Conservation (phyloP, 257 asterid species). For the Cinchona pubescens region DNA sequence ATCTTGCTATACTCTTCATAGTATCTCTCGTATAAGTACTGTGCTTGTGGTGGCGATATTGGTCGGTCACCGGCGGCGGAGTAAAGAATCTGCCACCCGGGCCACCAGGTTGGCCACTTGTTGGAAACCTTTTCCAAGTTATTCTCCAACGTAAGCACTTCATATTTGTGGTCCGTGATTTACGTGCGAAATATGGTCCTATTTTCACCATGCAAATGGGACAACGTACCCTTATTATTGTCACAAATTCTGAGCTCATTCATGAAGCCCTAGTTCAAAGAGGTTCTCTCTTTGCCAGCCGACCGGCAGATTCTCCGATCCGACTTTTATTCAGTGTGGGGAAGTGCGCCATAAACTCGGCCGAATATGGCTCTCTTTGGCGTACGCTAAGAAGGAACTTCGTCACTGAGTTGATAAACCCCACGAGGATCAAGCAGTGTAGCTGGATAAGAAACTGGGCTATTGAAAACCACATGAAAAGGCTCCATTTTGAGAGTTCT, state of each 20-base stretch:
- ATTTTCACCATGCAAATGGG: conserved; percentile 98
- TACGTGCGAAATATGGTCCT: conserved; percentile 78
- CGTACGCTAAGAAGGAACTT: conserved; percentile 84
- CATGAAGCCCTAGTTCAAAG: conserved; percentile 81
- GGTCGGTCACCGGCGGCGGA: conserved; percentile 43
- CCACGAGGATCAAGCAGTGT: conserved; percentile 77
- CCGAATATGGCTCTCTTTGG: conserved; percentile 93
- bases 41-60: conserved; percentile 66
- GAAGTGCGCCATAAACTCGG: conserved; percentile 94
- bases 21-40: conserved; percentile 47
- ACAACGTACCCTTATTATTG: conserved; percentile 66
- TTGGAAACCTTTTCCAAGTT: conserved; percentile 80
- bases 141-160: conserved; percentile 77
- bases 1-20: conserved; percentile 35
- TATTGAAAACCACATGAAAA: conserved; percentile 59
- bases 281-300: conserved; percentile 75
- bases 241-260: conserved; percentile 72
- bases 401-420: conserved; percentile 86
- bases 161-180: conserved; percentile 65
- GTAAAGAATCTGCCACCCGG: conserved; percentile 77
- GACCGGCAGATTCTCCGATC: conserved; percentile 94
- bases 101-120: conserved; percentile 96
- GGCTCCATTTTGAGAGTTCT: conserved; percentile 44
- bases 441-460: conserved; percentile 89
- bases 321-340: conserved; percentile 84